Percentiles rank a stretch among this genome's conserved stretches.
phyloP scores from a whole-genome alignment of 2,329 filamentous ascomycete genomes.

The Fusarium multiceps region DNA sequence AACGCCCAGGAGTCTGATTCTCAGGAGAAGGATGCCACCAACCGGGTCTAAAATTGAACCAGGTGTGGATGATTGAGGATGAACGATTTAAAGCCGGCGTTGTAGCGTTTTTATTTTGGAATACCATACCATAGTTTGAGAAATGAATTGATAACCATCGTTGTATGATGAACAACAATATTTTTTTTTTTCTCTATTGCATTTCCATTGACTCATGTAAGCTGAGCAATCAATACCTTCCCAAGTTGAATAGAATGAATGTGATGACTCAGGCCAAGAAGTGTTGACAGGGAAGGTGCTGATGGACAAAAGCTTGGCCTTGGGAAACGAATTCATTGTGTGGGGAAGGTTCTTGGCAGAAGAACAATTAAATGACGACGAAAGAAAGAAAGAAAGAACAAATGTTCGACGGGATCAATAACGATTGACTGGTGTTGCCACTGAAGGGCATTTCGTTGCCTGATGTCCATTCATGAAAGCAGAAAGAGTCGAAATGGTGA shows the following conservation, averaged over 20 bases:
- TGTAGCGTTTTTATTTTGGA: conserved; percentile 17
- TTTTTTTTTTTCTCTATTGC: too few species aligned
- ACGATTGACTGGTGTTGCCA: fast-evolving
- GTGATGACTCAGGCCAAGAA: conserved; percentile 11
- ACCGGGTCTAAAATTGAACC: conserved; percentile 30
- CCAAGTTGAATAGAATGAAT: not conserved
- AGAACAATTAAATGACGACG: not conserved
- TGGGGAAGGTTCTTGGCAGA: conserved; percentile 8
- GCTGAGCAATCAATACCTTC: not conserved
- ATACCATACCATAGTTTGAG: not conserved
- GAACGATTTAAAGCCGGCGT: conserved; percentile 9
- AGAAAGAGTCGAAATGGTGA: not conserved
- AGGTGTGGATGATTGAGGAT: not conserved
- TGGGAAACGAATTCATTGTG: not conserved
- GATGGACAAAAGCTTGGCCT: conserved; percentile 18
- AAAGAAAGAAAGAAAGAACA: not conserved
- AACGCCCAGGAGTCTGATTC: conserved; percentile 23
- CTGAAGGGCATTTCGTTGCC: not conserved
- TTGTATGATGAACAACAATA: too few species aligned
- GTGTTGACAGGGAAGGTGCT: conserved; percentile 7
- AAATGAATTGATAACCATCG: not conserved
- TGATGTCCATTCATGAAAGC: not conserved
- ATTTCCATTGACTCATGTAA: not conserved
- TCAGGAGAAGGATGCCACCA: conserved; percentile 28
- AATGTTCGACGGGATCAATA: too few species aligned